A percentile compares a stretch with the other conserved stretches of the same genome.
Conservation (phyloP, 208 protist species). For the Trypanosomatidae sp. region DNA sequence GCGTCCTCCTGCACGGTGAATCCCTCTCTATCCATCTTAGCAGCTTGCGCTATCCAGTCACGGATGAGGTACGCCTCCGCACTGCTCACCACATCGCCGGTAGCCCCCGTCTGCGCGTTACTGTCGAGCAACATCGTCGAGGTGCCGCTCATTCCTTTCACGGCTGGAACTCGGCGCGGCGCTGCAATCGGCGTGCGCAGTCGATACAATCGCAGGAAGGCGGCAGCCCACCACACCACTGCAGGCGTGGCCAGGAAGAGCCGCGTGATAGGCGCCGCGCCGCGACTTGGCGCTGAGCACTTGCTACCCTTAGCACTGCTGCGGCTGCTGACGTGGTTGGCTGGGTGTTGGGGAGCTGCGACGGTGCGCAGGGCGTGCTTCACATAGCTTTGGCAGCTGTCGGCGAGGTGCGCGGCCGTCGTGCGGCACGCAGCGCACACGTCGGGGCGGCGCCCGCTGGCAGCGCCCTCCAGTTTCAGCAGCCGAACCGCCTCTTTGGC, state of each 20-base stretch:
- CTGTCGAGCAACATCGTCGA: not conserved
- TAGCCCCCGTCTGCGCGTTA: not conserved
- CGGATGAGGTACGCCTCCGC: slow-evolving; percentile 46
- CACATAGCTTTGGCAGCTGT: slow-evolving; percentile 23
- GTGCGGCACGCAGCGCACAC: slow-evolving; percentile 31
- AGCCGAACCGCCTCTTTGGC: slow-evolving; percentile 26
- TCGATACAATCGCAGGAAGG: slow-evolving; percentile 39
- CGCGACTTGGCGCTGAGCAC: not conserved
- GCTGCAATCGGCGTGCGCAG: slow-evolving; percentile 14
- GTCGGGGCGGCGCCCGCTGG: slow-evolving; percentile 19
- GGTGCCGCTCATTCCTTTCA: not conserved
- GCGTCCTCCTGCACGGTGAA: slow-evolving; percentile 27
- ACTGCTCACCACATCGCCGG: slow-evolving; percentile 28
- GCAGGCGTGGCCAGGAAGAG: slow-evolving; percentile 48
- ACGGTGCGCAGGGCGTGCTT: slow-evolving; percentile 14
- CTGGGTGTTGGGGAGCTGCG: not conserved
- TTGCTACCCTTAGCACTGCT: not conserved
- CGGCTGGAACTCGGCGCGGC: not conserved
- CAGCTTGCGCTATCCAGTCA: slow-evolving; percentile 36
- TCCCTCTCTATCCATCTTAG: slow-evolving; percentile 20
- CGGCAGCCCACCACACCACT: slow-evolving; percentile 39
- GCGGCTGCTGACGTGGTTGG: not conserved
- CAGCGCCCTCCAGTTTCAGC: slow-evolving; percentile 17
- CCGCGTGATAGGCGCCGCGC: slow-evolving; percentile 11
- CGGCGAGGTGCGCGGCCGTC: slow-evolving; percentile 12